A percentile compares a stretch with the other conserved stretches of the same genome.
Evolutionary conservation across 495 filamentous ascomycete species (phyloP).

Genomic region (Poronia punctata): DNA sequence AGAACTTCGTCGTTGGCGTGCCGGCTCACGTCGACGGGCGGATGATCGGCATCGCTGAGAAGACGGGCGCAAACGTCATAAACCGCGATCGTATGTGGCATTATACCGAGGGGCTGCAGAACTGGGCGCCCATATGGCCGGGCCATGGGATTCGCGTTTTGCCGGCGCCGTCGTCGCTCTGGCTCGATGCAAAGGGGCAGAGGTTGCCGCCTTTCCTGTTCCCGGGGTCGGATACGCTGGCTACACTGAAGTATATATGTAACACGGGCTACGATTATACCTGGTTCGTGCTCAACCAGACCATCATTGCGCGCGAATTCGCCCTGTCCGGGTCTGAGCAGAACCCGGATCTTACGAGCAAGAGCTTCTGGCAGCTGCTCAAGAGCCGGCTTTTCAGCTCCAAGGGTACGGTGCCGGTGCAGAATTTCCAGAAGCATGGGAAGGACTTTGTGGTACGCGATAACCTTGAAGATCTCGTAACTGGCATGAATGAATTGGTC

Average conservation of each 20-base stretch:
- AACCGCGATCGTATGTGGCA: constrained; percentile 51
- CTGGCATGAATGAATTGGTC: constrained; percentile 43
- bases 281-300: constrained; percentile 47
- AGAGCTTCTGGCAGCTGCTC: constrained; percentile 41
- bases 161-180: constrained; percentile 44
- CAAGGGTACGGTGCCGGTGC: constrained; percentile 40
- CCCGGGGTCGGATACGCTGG: constrained; percentile 44
- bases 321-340: constrained; percentile 48
- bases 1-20: constrained; percentile 44
- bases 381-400: constrained; percentile 37
- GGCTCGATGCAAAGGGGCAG: constrained; percentile 47
- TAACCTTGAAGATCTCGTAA: constrained; percentile 39
- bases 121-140: constrained; percentile 49
- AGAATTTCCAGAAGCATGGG: constrained; percentile 44
- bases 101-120: constrained; percentile 47
- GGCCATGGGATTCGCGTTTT: constrained; percentile 45
- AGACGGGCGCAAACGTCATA: constrained; percentile 38
- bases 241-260: constrained; percentile 47
- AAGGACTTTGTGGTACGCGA: constrained; percentile 42
- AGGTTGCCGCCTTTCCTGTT: constrained; percentile 41
- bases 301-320: constrained; percentile 46
- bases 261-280: constrained; percentile 47
- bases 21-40: constrained; percentile 47
- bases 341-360: constrained; percentile 46
- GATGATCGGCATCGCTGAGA: constrained; percentile 43